phyloP scores from a whole-genome alignment of 78 protist species.

The Dictyostelium brefeldianum region DNA sequence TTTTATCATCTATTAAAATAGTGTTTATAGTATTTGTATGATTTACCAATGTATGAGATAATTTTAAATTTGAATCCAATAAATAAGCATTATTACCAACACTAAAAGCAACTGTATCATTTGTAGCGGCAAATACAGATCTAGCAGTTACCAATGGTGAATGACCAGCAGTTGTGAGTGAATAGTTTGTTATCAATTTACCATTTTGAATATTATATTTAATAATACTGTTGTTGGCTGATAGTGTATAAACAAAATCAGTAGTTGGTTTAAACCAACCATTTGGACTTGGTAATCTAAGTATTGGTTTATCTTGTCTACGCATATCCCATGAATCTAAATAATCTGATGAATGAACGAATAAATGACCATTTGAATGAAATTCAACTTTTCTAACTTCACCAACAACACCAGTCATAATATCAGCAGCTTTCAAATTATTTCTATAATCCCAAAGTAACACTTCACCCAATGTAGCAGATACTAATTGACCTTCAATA shows the following conservation, averaged over 20 bases:
- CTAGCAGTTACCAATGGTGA: too few species aligned
- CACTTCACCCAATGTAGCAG: not conserved
- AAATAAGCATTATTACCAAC: not conserved
- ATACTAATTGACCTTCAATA: not conserved
- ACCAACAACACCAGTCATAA: not conserved
- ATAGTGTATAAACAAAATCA: not conserved
- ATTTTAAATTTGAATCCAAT: not conserved
- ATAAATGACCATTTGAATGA: not conserved
- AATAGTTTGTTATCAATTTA: not conserved
- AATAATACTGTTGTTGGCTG: not conserved
- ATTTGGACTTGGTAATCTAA: not conserved
- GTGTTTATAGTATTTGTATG: constrained; percentile 14
- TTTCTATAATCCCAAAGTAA: constrained; percentile 21
- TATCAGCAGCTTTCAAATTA: not conserved
- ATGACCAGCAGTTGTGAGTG: not conserved
- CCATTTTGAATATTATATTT: not conserved
- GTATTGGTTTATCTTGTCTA: not conserved
- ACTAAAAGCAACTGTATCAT: not conserved
- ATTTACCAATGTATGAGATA: not conserved
- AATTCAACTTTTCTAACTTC: not conserved
- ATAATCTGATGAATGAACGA: not conserved
- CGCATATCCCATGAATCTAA: constrained; percentile 60
- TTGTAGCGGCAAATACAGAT: not conserved
- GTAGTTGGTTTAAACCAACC: constrained; percentile 2
- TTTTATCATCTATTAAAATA: constrained; percentile 45